These are phyloP conservation scores for Eucalyptus rudis DNA, from an alignment of 345 rosid genomes.

Conservation along the genomic window DNA sequence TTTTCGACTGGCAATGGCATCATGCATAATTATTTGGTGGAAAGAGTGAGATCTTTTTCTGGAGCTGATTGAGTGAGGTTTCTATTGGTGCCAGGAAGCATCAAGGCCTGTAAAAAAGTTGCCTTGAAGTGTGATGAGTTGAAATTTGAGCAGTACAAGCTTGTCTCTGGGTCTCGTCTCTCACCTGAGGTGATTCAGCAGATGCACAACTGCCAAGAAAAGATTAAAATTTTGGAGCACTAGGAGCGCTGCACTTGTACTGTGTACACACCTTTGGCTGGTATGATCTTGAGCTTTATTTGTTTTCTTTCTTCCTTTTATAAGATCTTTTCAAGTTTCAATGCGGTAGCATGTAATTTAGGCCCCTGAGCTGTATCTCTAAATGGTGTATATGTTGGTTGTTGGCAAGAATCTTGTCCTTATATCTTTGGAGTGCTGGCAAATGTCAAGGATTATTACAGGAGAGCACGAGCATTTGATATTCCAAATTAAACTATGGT, in stretches of 20 bases:
- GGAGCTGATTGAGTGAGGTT: no score
- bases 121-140: no score
- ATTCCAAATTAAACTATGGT: not conserved
- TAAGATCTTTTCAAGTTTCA: not conserved
- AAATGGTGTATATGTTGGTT: no score
- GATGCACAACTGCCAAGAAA: conserved; percentile 50
- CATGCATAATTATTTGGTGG: no score
- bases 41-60: no score
- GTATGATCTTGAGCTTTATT: not conserved
- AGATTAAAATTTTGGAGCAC: conserved; percentile 47
- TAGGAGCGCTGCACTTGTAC: not conserved
- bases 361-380: not conserved
- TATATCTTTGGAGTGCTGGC: not conserved
- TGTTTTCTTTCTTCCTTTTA: not conserved
- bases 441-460: not conserved
- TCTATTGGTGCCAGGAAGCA: no score
- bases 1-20: no score
- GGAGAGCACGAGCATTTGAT: not conserved
- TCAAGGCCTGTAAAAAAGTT: not conserved
- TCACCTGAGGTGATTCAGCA: conserved; percentile 36
- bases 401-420: not conserved
- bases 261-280: not conserved
- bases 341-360: not conserved
- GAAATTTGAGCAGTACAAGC: no score
- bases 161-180: not conserved